Base-by-base conservation (phyloP, 805 yeast genomes). In the Schizosaccharomyces cryophilus region DNA sequence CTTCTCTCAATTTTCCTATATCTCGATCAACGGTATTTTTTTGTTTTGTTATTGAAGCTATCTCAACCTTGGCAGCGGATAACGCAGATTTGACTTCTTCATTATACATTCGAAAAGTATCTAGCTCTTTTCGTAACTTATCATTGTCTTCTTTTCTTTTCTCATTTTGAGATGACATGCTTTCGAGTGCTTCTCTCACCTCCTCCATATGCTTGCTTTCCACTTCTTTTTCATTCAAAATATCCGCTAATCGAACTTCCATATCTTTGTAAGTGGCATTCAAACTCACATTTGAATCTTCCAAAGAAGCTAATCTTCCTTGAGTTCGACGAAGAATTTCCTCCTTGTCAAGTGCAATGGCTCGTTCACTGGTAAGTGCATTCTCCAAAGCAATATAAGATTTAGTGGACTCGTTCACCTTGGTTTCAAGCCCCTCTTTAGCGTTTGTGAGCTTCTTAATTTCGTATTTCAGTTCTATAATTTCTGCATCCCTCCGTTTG, bases 321-420 rank as follows among this genome's bases (percentile, higher is more conserved):
- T 75, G 75, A 7, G 80, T 70, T 11, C 72, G 68, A 4, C 73
- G 71, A 15, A 85, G 66, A n/a, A 73, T 68, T 1, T 67, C 66
- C 59, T 80, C 80, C 61, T 79, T 79, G 60, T 75, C 77, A 42
- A 74, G 71, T 24, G 81, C 73, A 17, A 72, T 67, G 40, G 67
- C 66, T 24, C 75, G 68, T 63, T 78, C 82, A 29, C 72, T 64
- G n/a, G 70, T 69, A 7, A 77, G 68, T 29, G 68, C 62, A 4
- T 68, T 67, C 40, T 70, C 69, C n/a, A 74, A 62, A 58, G 69
- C 60, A 54, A 66, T 64, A 21, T 68, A 60, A 61, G 70, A 70
- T 1, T 61, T 64, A 51, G 70, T 71, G 3, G 64, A 62, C 58
- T 64, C 64, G 1, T 66, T 65, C 35, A 62, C 63, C 17, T 67